Percentiles rank a stretch among this genome's conserved stretches.
phyloP scores from a whole-genome alignment of 345 rosid species.

The Isatis tinctoria region DNA sequence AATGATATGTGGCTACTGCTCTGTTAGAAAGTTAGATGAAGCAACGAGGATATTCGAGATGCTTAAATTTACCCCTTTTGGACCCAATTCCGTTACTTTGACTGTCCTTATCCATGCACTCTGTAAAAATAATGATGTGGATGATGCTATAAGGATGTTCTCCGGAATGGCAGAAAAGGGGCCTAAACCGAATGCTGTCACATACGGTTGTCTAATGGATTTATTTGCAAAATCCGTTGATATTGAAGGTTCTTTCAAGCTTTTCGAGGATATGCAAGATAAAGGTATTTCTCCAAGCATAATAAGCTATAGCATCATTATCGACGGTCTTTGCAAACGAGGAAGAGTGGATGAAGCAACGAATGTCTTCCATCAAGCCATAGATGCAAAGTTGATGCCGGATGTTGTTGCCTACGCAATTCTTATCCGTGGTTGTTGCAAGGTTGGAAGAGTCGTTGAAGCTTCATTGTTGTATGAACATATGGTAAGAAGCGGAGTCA shows the following conservation, averaged over 20 bases:
- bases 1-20: conserved; percentile 47
- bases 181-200: conserved; percentile 41
- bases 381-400: conserved; percentile 35
- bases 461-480: conserved; percentile 37
- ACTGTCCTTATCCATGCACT: conserved; percentile 47
- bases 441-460: conserved; percentile 42
- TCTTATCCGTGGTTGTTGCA: conserved; percentile 50
- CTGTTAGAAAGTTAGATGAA: conserved; percentile 34
- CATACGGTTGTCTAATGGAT: conserved; percentile 48
- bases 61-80: conserved; percentile 27
- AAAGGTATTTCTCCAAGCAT: conserved; percentile 41
- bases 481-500: conserved; percentile 39
- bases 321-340: conserved; percentile 47
- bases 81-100: conserved; percentile 41
- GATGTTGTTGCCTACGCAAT: conserved; percentile 47
- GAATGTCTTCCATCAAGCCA: conserved; percentile 34
- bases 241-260: conserved; percentile 37
- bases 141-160: conserved; percentile 42
- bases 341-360: conserved; percentile 43
- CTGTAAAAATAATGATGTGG: conserved; percentile 43
- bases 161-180: conserved; percentile 38
- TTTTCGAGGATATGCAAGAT: conserved; percentile 46
- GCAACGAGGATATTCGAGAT: conserved; percentile 37
- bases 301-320: conserved; percentile 47
- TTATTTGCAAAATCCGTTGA: conserved; percentile 41